Evolutionary conservation across 208 protist genomes (phyloP).

Genomic region (Leishmania arabica): DNA sequence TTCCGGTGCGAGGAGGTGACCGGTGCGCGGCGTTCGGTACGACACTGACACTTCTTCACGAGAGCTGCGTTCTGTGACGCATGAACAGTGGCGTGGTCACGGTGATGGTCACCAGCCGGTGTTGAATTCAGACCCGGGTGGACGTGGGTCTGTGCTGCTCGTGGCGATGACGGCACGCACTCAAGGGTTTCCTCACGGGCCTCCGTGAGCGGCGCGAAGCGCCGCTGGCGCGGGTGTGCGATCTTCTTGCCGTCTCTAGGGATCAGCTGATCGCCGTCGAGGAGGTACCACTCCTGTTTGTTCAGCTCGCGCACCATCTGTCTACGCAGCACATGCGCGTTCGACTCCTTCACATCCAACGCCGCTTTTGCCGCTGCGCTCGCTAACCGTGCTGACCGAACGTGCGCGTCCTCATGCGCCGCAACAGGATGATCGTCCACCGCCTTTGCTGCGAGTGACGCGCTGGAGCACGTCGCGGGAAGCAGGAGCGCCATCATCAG

Average conservation of each 20-base stretch:
- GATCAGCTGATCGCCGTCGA: constrained; percentile 27
- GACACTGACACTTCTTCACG: neutral
- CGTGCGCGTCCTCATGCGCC: neutral
- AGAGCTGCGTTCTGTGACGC: neutral
- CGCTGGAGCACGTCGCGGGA: neutral
- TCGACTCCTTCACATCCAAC: neutral
- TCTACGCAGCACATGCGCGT: neutral
- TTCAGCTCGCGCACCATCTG: constrained; percentile 14
- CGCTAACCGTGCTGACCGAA: neutral
- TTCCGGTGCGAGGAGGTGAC: neutral
- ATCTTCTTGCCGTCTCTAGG: neutral
- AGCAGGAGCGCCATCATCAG: neutral
- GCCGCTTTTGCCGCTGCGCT: neutral
- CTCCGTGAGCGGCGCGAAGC: neutral
- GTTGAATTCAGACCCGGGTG: neutral
- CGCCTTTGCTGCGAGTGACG: neutral
- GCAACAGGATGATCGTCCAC: neutral
- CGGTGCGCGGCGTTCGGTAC: neutral
- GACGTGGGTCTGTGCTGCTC: neutral
- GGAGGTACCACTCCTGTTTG: constrained; percentile 9
- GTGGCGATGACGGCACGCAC: neutral
- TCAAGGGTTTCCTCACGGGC: neutral
- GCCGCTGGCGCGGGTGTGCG: neutral
- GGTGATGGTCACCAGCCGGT: neutral
- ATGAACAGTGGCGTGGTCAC: neutral